These are phyloP conservation scores for Penicillium expansum DNA, from an alignment of 2,329 filamentous ascomycete species.

Conservation along the genomic window DNA sequence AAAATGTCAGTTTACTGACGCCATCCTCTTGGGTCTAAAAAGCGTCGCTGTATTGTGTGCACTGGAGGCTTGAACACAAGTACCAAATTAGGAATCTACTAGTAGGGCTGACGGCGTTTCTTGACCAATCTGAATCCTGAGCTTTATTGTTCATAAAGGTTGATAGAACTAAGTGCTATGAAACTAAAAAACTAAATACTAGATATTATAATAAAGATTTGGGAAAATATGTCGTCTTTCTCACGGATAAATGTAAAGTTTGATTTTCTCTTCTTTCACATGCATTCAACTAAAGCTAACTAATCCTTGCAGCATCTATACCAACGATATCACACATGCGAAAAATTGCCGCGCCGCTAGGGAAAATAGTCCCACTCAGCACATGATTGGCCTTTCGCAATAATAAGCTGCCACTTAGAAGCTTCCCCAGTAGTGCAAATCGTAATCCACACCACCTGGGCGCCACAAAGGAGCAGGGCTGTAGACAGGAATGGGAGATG, in stretches of 20 bases:
- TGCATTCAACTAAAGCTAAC: not conserved
- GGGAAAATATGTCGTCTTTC: not conserved
- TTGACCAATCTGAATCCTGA: not conserved
- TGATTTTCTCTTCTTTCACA: not conserved
- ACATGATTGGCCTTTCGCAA: not conserved
- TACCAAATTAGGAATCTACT: too few species aligned
- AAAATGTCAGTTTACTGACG: not conserved
- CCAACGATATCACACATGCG: not conserved
- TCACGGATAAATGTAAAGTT: not conserved
- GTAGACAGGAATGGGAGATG: slow-evolving; percentile 32
- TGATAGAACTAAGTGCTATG: too few species aligned
- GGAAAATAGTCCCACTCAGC: not conserved
- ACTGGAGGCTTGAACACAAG: not conserved
- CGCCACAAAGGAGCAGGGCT: slow-evolving; percentile 35
- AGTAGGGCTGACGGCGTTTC: not conserved
- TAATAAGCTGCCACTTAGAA: slow-evolving; percentile 12
- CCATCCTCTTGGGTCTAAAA: not conserved
- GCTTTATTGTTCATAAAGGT: not conserved
- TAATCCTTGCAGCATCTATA: not conserved
- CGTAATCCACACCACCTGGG: slow-evolving; percentile 28
- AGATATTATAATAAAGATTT: not conserved
- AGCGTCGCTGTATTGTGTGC: not conserved
- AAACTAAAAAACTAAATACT: not conserved
- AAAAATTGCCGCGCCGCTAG: not conserved
- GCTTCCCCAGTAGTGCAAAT: slow-evolving; percentile 33